Evolutionary conservation across 2,329 filamentous ascomycete species (phyloP), one percentile per base, ranked within the genome.

Genomic region (Blastomyces emzantsi): DNA sequence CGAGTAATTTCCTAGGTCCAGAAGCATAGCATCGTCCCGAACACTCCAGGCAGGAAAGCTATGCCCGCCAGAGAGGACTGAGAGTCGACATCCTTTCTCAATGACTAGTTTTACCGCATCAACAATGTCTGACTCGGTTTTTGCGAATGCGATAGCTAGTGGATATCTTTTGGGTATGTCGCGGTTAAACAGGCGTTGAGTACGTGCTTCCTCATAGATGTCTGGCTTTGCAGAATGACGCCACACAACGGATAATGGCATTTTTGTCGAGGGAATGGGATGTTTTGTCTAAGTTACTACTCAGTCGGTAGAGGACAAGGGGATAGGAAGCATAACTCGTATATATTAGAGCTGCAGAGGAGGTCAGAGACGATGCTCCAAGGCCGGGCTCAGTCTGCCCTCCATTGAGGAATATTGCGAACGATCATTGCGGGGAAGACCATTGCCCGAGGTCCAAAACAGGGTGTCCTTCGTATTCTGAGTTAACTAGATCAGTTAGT

Each of bases 21-120:
- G 15, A 25, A 60, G 57, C 13, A 60, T 43, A 8, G 57, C 57
- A n/a, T 60, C 28, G n/a, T 60, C 57, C 28, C 57, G 57, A 33
- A 60, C 11, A 17, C 57, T 60, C 39, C 57, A 60, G 25, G 57
- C 57, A 15, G 57, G 39, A 36, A 36, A 60, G 17, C 57, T 60
- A 41, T 60, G 57, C 15, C 57, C 57, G 17, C 57, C 57, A 3
- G 57, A 33, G 7, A 33, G 39, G 25, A 60, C 6, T 56, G 54
- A 56, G n/a, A 56, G 2, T 17, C 33, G 54, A n/a, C 54, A 56
- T 33, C 4, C n/a, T 11, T 39, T 36, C 22, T 56, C 54, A 22
- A 22, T 56, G 1, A 30, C 54, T n/a, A 56, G 25, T 13, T 56
- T 56, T 33, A 56, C 54, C 7, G 28, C 54, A 3, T n/a, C 54